A percentile compares a stretch with the other conserved stretches of the same genome.
Evolutionary conservation across 495 filamentous ascomycete species (phyloP).

Genomic region (Tuber melanosporum): DNA sequence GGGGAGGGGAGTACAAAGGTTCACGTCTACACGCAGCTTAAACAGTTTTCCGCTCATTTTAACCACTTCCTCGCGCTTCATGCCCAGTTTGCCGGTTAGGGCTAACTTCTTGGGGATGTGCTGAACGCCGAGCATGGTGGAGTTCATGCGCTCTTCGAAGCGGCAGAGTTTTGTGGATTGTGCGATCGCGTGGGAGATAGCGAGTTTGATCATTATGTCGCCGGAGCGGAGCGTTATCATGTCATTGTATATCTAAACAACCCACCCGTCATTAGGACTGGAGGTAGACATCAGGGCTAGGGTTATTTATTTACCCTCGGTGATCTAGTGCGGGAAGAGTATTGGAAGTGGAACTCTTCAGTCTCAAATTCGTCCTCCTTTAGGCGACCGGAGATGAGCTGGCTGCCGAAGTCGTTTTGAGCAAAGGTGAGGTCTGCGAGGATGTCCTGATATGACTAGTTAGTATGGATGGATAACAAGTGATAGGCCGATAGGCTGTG

Average conservation of each 20-base stretch:
- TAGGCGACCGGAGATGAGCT: conserved; percentile 45
- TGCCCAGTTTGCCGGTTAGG: conserved; percentile 79
- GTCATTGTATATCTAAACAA: conserved; percentile 70
- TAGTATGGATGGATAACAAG: not conserved
- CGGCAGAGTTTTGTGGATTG: conserved; percentile 95
- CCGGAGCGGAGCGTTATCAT: conserved; percentile 95
- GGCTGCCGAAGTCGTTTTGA: conserved; percentile 47
- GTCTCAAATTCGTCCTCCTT: conserved; percentile 79
- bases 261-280: not conserved
- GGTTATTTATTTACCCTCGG: conserved; percentile 52
- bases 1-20: conserved; percentile 68
- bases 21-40: conserved; percentile 92
- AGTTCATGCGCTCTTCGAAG: conserved; percentile 94
- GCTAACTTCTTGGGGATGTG: conserved; percentile 83
- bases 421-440: conserved; percentile 93
- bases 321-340: conserved; percentile 72
- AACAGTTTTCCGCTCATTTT: conserved; percentile 84
- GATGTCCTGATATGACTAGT: conserved; percentile 53
- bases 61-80: conserved; percentile 88
- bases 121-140: conserved; percentile 88
- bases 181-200: conserved; percentile 93
- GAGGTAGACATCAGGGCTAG: not conserved
- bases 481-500: no score
- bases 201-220: conserved; percentile 98
- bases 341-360: conserved; percentile 98